Evolutionary conservation across 2,329 filamentous ascomycete genomes (phyloP), one percentile per base, ranked within the genome.

Genomic region (Gremmenia infestans): DNA sequence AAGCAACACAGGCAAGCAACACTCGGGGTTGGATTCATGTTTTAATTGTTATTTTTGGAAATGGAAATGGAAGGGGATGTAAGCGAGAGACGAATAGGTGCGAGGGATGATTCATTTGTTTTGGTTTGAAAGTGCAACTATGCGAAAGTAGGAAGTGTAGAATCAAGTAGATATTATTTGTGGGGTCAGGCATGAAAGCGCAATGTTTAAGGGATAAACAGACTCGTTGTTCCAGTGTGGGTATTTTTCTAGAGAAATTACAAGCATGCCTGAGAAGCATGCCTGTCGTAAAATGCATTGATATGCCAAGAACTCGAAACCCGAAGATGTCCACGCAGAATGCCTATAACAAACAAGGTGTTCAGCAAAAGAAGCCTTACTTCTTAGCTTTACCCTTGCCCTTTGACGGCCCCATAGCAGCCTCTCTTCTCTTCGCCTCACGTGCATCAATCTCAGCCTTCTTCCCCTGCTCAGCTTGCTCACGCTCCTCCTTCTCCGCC

Each of bases 401-500:
- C 53, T 65, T 66, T 14, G 64, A 54, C 19, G 64, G 58, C 1
- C 68, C 68, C 58, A 70, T 54, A 46, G 69, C 69, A 48, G 65
- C 68, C 23, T 69, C 68, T 64, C 66, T 67, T 54, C 59, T 73
- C 71, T 76, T 78, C 63, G 73, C 73, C 55, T 75, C 72, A 52
- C 72, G 68, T 53, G 72, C 71, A 22, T 73, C 71, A 57, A 78
- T 75, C 62, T 78, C 77, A 60, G 74, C 69, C 72, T 74, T 75
- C 73, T 76, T 71, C 5, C 59, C 58, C 49, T 70, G 65, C 57
- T 73, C 72, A 32, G 64, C 67, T 54, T 72, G 72, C 40, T 74
- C 72, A 8, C 68, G 60, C 56, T 71, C 70, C 60, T 69, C 67
- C 55, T 70, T 72, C 68, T 72, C 67, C 17, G 65, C 70, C 75